These are phyloP conservation scores for Pseudonitzschia delicatissima DNA, from an alignment of 108 stramenopile genomes.

Conservation along the genomic window DNA sequence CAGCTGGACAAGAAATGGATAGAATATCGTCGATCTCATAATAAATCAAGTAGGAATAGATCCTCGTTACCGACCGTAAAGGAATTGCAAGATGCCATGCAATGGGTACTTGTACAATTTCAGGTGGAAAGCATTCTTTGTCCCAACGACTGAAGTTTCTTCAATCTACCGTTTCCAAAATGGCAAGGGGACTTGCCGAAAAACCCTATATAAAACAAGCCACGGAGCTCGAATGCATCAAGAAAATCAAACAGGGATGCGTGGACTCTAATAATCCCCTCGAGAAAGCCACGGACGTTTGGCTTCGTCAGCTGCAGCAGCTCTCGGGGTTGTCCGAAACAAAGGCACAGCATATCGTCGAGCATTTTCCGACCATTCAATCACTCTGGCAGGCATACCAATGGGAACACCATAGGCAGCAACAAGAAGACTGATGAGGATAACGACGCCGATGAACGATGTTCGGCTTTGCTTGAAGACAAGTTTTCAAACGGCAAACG, in stretches of 20 bases:
- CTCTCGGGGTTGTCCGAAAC: conserved; percentile 40
- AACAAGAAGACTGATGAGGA: background rate
- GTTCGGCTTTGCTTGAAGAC: conserved; percentile 10
- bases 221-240: conserved; percentile 55
- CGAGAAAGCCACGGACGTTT: conserved; percentile 31
- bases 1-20: conserved; percentile 44
- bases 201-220: conserved; percentile 39
- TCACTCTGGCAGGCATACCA: conserved; percentile 47
- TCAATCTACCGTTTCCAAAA: conserved; percentile 19
- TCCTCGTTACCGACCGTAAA: conserved; percentile 33
- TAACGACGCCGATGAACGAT: conserved; percentile 1
- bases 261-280: conserved; percentile 15
- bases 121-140: conserved; percentile 53
- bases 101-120: conserved; percentile 50
- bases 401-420: conserved; percentile 7
- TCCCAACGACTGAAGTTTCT: conserved; percentile 28
- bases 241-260: conserved; percentile 37
- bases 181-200: conserved; percentile 40
- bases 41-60: background rate
- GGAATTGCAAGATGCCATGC: conserved; percentile 49
- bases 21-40: conserved; percentile 3
- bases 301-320: conserved; percentile 59
- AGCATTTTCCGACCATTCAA: conserved; percentile 45
- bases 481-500: conserved; percentile 18
- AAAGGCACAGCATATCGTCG: conserved; percentile 35